Evolutionary conservation across 495 filamentous ascomycete species (phyloP), one percentile per base, ranked within the genome.

Genomic region (Penicillium mononematosum): DNA sequence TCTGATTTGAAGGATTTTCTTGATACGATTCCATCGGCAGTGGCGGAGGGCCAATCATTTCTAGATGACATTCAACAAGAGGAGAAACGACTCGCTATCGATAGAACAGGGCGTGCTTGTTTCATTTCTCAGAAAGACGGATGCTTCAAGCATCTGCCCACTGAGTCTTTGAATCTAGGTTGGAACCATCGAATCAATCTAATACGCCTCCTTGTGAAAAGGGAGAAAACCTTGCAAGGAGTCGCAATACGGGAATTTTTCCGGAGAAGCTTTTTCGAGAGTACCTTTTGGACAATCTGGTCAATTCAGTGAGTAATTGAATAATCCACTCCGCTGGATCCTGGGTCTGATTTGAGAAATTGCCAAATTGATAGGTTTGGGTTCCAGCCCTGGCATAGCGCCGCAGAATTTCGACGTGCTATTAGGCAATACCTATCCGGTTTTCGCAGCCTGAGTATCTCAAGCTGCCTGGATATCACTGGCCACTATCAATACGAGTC

Each of bases 401-500:
- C 67, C n/a, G 63, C 65, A 12, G 72, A 75, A 48, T 68, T 75
- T 36, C 68, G 61, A 10, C 66, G 72, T 6, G 55, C 57, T 32
- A 29, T 75, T 1, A 55, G 59, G 10, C 63, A 61, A 38, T 70
- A 71, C 55, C 52, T 68, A 9, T 41, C 51, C 14, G 58, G 69
- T n/a, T 56, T 70, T 11, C 60, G 65, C 24, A 34, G 51, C 19
- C 42, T 79, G 1, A 68, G 70, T 29, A 55, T 64, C 5, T 56
- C 68, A 1, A 65, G 45, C 1, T 58, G 58, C 5, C 61, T 73
- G 0, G 69, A 75, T 46, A 31, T 61, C 5, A 74, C 70, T 3
- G 65, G 61, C 6, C 74, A 70, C 58, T 75, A 77, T 44, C 67
- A 71, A 10, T 69, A 75, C 56, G 75, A 79, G 20, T 71, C 71